Evolutionary conservation across 306 rosid genomes (phyloP).

Genomic region (Neltuma alba): DNA sequence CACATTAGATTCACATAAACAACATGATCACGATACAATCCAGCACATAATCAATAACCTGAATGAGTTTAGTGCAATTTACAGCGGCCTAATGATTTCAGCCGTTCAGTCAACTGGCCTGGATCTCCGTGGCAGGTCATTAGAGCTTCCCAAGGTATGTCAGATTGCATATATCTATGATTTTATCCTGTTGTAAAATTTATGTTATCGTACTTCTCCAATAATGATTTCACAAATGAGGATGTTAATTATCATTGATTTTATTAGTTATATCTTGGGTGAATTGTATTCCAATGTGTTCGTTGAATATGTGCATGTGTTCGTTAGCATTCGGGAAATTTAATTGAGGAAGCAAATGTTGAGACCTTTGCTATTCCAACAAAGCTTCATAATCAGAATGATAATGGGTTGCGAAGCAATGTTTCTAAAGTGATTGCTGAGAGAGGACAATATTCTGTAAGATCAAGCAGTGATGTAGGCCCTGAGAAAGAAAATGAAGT

Average conservation of each 20-base stretch:
- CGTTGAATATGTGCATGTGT: constrained; percentile 39
- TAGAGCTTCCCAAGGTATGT: constrained; percentile 55
- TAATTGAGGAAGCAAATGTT: constrained; percentile 37
- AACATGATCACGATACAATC: constrained; percentile 43
- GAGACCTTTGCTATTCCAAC: too few relatives aligned
- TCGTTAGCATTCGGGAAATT: constrained; percentile 42
- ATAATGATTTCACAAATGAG: not conserved
- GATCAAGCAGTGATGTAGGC: constrained; percentile 41
- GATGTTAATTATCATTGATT: not conserved
- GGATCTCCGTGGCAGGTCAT: constrained; percentile 38
- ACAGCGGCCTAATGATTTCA: constrained; percentile 37
- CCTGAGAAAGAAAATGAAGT: constrained; percentile 47
- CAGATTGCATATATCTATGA: constrained; percentile 9
- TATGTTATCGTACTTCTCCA: not conserved
- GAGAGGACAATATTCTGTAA: constrained; percentile 38
- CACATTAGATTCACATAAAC: constrained; percentile 40
- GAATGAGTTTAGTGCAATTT: constrained; percentile 39
- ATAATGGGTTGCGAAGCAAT: constrained; percentile 23
- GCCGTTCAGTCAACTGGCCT: constrained; percentile 38
- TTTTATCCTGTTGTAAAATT: not conserved
- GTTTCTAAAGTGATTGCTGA: constrained; percentile 37
- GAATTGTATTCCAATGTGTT: not conserved
- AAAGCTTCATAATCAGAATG: constrained; percentile 4
- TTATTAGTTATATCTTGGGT: not conserved
- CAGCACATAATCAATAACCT: constrained; percentile 56